Base-by-base conservation (phyloP, 1,139 yeast species). In the Pichia kudriavzevii region DNA sequence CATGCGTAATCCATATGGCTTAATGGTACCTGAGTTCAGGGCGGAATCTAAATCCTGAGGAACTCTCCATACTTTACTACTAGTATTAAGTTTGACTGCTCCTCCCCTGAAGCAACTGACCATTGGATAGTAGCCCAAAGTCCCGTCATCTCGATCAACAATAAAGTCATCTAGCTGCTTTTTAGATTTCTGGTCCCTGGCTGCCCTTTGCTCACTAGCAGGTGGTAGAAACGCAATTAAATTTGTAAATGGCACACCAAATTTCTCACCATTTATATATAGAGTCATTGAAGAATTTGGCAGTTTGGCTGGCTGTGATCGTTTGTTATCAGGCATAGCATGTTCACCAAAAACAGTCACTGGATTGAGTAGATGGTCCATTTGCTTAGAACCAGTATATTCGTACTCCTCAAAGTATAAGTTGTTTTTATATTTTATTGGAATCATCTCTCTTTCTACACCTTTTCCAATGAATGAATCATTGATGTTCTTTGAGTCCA, bases 71-170 rank as follows among this genome's bases (percentile, higher is more conserved):
- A 82, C 74, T n/a, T 71, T 61, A 0, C 88, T 87, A 0, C 88
- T 87, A 11, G 83, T 65, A 46, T 78, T 77, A 36, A 85, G 57
- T 36, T 70, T 63, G 7, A 84, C 95, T 11, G 72, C 63, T 0
- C 97, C 98, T 9, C 82, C 82, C 45, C 75, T 75, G 53, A 76
- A 91, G 23, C 82, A 83, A 37, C 95, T 82, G 22, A 85, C 66
- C 61, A 88, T 84, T 1, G 98, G 98, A 58, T 77, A 91, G 55
- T 93, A 91, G 0, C 97, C 98, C 36, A 87, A 60, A 31, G 75
- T 65, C 1, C 94, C 95, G 53, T 91, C 96, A 54, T 91, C 88
- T 11, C 43, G 36, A 11, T 49, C 50, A 10, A 47, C 40, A 8
- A 35, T 45, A 26, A 53, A 45, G n/a, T 31, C 37, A 4, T 36